Evolutionary conservation across 352 stramenopile genomes (phyloP).

Genomic region (Phytophthora pluvialis): DNA sequence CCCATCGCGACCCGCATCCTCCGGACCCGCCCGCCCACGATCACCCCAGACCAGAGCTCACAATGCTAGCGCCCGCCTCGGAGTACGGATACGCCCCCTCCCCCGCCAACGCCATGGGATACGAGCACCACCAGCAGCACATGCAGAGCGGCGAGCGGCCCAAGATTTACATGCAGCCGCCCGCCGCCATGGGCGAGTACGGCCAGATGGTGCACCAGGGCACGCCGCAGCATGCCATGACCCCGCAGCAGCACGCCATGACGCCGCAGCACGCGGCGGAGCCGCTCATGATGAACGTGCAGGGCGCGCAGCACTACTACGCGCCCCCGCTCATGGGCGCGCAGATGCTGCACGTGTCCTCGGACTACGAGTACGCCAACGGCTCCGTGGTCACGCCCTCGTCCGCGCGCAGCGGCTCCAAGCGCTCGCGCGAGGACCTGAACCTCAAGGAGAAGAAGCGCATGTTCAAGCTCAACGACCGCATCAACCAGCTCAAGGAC

Average conservation of each 20-base stretch:
- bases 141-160: conserved; percentile 59
- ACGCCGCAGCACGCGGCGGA: conserved; percentile 42
- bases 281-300: conserved; percentile 67
- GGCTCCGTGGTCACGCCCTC: conserved; percentile 45
- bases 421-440: conserved; percentile 78
- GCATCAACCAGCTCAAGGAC: conserved; percentile 79
- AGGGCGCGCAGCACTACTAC: conserved; percentile 52
- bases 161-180: conserved; percentile 60
- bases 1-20: conserved; percentile 13
- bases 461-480: conserved; percentile 91
- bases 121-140: conserved; percentile 35
- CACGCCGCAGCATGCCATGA: conserved; percentile 50
- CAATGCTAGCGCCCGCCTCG: conserved; percentile 46
- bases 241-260: conserved; percentile 54
- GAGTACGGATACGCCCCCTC: conserved; percentile 60
- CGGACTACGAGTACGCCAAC: conserved; percentile 60
- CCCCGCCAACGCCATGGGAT: conserved; percentile 38
- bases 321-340: conserved; percentile 40
- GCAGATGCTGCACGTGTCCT: conserved; percentile 67
- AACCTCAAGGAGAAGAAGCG: conserved; percentile 90
- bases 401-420: conserved; percentile 40
- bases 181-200: conserved; percentile 38
- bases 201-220: conserved; percentile 57
- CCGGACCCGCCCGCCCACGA: not conserved
- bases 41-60: conserved; percentile 1